phyloP scores from a whole-genome alignment of 2,329 filamentous ascomycete genomes.

The Lecanosticta acicola region DNA sequence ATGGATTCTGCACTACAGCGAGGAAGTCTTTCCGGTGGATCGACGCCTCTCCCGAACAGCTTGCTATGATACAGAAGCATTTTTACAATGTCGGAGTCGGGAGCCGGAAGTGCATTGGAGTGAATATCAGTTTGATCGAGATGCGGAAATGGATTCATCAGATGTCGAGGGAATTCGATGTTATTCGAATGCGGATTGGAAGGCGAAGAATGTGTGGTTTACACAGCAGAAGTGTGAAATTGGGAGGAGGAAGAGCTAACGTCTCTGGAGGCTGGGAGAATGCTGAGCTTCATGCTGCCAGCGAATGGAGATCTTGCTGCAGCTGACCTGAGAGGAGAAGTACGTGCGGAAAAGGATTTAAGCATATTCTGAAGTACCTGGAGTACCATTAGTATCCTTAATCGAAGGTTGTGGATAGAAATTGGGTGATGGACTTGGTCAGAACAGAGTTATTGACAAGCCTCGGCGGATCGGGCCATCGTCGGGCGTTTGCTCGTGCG shows the following conservation, averaged over 20 bases:
- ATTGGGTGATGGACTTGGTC: too few species aligned
- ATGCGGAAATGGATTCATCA: constrained; percentile 29
- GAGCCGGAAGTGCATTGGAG: constrained; percentile 13
- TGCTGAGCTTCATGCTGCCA: too few species aligned
- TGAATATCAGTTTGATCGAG: constrained; percentile 26
- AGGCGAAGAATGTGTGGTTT: constrained; percentile 14
- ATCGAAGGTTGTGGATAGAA: too few species aligned
- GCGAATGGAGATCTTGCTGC: too few species aligned
- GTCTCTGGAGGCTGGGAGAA: too few species aligned
- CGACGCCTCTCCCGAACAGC: constrained; percentile 18
- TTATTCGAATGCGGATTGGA: constrained; percentile 20
- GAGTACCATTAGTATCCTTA: too few species aligned
- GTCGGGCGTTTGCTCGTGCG: background rate
- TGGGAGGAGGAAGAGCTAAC: too few species aligned
- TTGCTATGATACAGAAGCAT: constrained; percentile 30
- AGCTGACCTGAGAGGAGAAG: too few species aligned
- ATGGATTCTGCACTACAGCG: constrained; percentile 30
- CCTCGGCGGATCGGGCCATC: background rate
- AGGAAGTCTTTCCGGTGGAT: constrained; percentile 25
- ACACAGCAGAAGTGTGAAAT: constrained; percentile 15
- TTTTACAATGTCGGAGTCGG: constrained; percentile 16
- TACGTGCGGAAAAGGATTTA: too few species aligned
- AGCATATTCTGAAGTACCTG: too few species aligned
- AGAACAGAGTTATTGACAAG: too few species aligned
- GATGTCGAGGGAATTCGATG: constrained; percentile 23